These are phyloP conservation scores for Aechmea fasciata DNA, from an alignment of 176 grass and related monocot species.

Conservation along the genomic window DNA sequence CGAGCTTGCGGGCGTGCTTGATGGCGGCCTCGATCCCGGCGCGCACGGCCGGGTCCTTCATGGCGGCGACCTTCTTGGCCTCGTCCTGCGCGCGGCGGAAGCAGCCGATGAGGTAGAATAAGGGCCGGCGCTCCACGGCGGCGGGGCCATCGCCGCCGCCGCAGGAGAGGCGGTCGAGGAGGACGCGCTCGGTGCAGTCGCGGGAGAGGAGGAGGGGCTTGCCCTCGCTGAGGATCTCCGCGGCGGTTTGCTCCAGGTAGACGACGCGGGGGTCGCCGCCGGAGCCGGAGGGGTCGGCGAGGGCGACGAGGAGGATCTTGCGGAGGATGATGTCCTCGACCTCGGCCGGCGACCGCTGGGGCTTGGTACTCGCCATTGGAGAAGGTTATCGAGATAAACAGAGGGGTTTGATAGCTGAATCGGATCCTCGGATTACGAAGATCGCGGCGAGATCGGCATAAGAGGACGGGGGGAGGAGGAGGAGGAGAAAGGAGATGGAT, in stretches of 20 bases:
- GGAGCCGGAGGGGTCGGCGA: conserved; percentile 30
- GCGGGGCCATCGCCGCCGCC: conserved; percentile 30
- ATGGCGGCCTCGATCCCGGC: conserved; percentile 44
- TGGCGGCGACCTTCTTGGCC: conserved; percentile 66
- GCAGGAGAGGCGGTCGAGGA: conserved; percentile 80
- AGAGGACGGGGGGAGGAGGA: not conserved
- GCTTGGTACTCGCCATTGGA: conserved; percentile 30
- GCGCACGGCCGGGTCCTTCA: conserved; percentile 47
- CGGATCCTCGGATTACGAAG: no score
- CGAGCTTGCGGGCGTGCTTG: conserved; percentile 40
- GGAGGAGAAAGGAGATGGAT: not conserved
- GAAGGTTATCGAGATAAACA: not conserved
- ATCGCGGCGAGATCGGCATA: no score
- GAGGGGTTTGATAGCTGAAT: no score
- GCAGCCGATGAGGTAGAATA: conserved; percentile 50
- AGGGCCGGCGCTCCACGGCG: conserved; percentile 29
- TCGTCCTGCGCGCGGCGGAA: conserved; percentile 71
- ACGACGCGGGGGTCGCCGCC: conserved; percentile 26
- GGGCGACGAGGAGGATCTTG: conserved; percentile 92
- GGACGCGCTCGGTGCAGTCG: conserved; percentile 55
- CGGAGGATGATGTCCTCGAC: conserved; percentile 96
- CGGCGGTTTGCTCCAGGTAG: conserved; percentile 86
- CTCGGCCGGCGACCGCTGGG: conserved; percentile 68
- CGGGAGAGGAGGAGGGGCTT: conserved; percentile 49
- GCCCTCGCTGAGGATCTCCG: conserved; percentile 90